Base-by-base conservation (phyloP, 2,329 filamentous ascomycete species). In the Acephala macrosclerotiorum region DNA sequence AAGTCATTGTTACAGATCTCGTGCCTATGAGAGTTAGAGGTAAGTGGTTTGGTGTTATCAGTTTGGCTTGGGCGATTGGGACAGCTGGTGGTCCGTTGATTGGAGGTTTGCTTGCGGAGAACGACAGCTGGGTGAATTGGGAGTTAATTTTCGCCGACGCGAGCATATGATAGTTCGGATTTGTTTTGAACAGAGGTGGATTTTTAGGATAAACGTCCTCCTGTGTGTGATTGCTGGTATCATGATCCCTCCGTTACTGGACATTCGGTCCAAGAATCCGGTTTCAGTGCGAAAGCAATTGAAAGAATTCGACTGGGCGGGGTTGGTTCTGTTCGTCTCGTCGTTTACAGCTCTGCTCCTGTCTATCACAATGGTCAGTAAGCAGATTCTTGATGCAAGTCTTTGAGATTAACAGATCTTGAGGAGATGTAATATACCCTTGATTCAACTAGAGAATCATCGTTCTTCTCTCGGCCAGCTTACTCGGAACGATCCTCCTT, bases 161-260 rank as follows among this genome's bases (percentile, higher is more conserved):
- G 18, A 6, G 38, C 12, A 42, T 14, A 14, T 42, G 38, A 4
- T 42, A 14, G 14, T 14, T n/a, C 14, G 12, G 12, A 14, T n/a
- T 42, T 42, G 12, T 14, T 14, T 6, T 14, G 38, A 42, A 42
- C 14, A 42, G 38, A 77, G 83, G 9, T 90, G 87, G 86, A 83
- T 89, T 63, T 88, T 89, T 72, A 90, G 51, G 51, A 56, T 45
- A 56, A 62, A 42, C 14, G 38, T 42, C 18, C 38, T 42, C 12
- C 18, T 42, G 38, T 42, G 38, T 14, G 38, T n/a, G 38, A 12
- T 42, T n/a, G 38, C 38, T 42, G 38, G 38, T 42, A 12, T 42
- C 4, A 42, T 42, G 38, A 42, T 42, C 38, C 38, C 38, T 14
- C 38, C 14, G 12, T 42, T 42, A 14, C 38, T 42, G 38, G 38